These are phyloP conservation scores for Myochromella boudieri DNA, from an alignment of 768 basidiomycete species.

Conservation along the genomic window DNA sequence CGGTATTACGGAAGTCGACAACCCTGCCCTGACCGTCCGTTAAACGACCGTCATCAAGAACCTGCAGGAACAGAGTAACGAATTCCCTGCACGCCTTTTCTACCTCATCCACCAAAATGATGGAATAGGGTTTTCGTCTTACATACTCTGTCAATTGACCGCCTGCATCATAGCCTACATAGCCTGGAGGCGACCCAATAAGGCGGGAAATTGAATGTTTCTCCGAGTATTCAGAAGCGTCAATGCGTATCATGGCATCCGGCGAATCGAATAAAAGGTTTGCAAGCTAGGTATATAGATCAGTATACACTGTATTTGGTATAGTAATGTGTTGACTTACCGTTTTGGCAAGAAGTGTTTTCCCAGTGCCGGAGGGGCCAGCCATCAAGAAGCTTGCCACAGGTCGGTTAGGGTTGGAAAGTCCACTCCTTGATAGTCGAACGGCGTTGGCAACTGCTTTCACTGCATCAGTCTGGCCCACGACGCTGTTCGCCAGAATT, in stretches of 20 bases:
- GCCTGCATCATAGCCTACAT: conserved; percentile 88
- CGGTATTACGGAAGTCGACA: conserved; percentile 86
- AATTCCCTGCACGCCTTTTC: conserved; percentile 83
- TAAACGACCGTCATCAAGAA: conserved; percentile 88
- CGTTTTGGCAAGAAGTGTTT: conserved; percentile 89
- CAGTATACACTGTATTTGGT: conserved; percentile 2
- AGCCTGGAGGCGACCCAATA: conserved; percentile 74
- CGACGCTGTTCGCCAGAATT: conserved; percentile 70
- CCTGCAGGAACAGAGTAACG: conserved; percentile 61
- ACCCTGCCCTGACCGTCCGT: conserved; percentile 93
- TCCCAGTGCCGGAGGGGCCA: conserved; percentile 89
- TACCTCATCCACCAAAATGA: conserved; percentile 84
- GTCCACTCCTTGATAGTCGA: conserved; percentile 87
- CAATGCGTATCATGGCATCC: conserved; percentile 90
- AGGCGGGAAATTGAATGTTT: conserved; percentile 54
- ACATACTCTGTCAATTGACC: conserved; percentile 94
- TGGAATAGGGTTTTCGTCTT: conserved; percentile 86
- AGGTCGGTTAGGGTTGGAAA: conserved; percentile 84
- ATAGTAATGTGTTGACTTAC: conserved; percentile 38
- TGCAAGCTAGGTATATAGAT: conserved; percentile 60
- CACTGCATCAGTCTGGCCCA: conserved; percentile 90
- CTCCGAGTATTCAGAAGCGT: conserved; percentile 92
- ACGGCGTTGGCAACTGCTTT: conserved; percentile 94
- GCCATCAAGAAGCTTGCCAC: conserved; percentile 93
- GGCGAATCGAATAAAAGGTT: conserved; percentile 87